Percentiles rank a stretch among this genome's conserved stretches.
Conservation (phyloP, 257 asterid species). For the Ehretia macrophylla region DNA sequence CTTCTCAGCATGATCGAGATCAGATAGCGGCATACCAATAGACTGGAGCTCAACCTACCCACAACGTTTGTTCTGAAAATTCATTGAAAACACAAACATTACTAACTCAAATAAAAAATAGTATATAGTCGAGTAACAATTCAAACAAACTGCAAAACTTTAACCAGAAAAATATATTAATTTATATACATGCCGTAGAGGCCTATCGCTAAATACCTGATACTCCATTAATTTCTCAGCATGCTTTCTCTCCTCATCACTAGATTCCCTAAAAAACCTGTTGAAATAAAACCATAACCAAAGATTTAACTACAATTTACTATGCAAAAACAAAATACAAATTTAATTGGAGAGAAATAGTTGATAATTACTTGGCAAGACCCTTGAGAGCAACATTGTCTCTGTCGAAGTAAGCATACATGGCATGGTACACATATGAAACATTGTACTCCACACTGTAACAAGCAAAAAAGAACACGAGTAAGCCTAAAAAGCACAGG, state of each 20-base stretch:
- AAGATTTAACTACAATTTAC: background rate
- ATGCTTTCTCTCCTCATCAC: background rate
- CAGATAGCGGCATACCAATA: conserved; percentile 18
- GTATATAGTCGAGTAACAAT: background rate
- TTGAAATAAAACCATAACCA: background rate
- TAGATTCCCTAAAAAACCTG: conserved; percentile 6
- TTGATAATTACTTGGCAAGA: conserved; percentile 2
- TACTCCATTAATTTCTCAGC: conserved; percentile 8
- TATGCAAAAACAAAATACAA: background rate
- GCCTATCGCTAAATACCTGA: background rate
- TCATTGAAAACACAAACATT: background rate
- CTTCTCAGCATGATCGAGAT: conserved; percentile 20
- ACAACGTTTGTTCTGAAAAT: conserved; percentile 13
- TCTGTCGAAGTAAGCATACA: conserved; percentile 11
- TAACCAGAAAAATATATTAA: background rate
- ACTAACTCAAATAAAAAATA: background rate
- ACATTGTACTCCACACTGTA: conserved; percentile 16
- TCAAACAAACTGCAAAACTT: background rate
- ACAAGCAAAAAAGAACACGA: background rate
- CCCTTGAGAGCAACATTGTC: conserved; percentile 13
- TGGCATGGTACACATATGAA: conserved; percentile 16
- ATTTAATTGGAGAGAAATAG: background rate
- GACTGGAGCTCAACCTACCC: conserved; percentile 22
- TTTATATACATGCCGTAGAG: background rate
- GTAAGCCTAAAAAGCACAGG: no score